Percentiles rank a stretch among this genome's conserved stretches.
Evolutionary conservation across 2,329 filamentous ascomycete species (phyloP).

Genomic region (Fusarium tanahbumbuense): DNA sequence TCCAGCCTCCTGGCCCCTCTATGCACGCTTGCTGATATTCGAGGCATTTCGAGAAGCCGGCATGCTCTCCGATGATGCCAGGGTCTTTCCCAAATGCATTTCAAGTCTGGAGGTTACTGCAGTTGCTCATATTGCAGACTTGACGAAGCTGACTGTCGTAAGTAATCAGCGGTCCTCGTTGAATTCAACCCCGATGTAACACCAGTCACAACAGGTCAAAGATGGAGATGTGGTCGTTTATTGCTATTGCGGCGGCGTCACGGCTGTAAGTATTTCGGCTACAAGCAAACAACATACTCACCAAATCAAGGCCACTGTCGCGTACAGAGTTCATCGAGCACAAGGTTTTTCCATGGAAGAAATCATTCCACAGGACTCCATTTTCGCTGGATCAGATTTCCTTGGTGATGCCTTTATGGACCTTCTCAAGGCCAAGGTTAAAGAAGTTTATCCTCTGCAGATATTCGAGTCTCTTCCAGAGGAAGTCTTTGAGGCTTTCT

Average conservation of each 20-base stretch:
- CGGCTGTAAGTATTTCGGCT: not conserved
- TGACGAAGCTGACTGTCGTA: not conserved
- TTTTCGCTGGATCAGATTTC: not conserved
- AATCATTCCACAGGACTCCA: no score
- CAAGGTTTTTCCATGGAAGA: not conserved
- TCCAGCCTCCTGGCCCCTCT: not conserved
- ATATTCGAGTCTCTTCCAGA: not conserved
- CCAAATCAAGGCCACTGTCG: not conserved
- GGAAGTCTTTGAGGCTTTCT: not conserved
- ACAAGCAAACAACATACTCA: not conserved
- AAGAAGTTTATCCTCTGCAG: not conserved
- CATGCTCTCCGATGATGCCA: not conserved
- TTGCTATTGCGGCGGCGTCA: not conserved
- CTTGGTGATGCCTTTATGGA: not conserved
- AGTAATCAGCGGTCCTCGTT: no score
- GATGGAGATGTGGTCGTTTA: not conserved
- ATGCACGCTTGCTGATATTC: not conserved
- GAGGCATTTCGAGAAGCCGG: not conserved
- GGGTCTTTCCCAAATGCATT: not conserved
- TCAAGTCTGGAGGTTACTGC: conserved; percentile 1
- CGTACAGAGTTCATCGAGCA: not conserved
- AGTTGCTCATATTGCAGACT: not conserved
- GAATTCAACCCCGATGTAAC: not conserved
- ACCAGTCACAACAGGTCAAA: not conserved
- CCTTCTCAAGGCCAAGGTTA: not conserved